Evolutionary conservation across 1,284 basidiomycete species (phyloP).

Genomic region (Fomitopsis palustris): DNA sequence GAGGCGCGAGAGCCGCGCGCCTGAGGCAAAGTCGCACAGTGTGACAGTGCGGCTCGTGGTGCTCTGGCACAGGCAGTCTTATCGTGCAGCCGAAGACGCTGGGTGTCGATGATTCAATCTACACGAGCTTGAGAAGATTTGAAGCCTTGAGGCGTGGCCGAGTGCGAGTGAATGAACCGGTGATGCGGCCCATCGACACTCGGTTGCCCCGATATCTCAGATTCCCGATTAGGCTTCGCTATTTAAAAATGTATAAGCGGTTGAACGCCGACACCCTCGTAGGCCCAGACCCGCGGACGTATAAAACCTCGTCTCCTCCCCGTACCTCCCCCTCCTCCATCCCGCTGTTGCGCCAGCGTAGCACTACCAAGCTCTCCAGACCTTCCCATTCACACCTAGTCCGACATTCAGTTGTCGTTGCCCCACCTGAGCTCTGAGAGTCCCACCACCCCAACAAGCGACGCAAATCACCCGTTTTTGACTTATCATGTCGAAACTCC

Average conservation of each 20-base stretch:
- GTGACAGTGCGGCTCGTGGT: conserved; percentile 1
- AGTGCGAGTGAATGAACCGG: not conserved
- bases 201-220: conserved; percentile 4
- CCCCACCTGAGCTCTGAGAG: conserved; percentile 4
- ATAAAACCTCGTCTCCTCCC: conserved; percentile 23
- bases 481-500: conserved; percentile 22
- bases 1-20: not conserved
- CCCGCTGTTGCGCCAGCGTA: conserved; percentile 4
- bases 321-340: conserved; percentile 11
- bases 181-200: not conserved
- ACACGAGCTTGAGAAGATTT: not conserved
- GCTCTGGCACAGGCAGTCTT: no score
- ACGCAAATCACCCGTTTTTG: conserved; percentile 6
- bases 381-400: not conserved
- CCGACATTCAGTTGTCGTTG: conserved; percentile 9
- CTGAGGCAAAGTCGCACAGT: conserved; percentile 4
- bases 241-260: conserved; percentile 8
- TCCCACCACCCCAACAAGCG: conserved; percentile 3
- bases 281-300: conserved; percentile 20
- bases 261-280: conserved; percentile 19
- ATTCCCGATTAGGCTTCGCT: conserved; percentile 12
- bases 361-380: not conserved
- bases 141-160: not conserved
- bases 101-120: not conserved
- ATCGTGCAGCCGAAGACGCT: not conserved